Base-by-base conservation (phyloP, 2,329 filamentous ascomycete genomes). In the Davidsoniella neocaledoniae region DNA sequence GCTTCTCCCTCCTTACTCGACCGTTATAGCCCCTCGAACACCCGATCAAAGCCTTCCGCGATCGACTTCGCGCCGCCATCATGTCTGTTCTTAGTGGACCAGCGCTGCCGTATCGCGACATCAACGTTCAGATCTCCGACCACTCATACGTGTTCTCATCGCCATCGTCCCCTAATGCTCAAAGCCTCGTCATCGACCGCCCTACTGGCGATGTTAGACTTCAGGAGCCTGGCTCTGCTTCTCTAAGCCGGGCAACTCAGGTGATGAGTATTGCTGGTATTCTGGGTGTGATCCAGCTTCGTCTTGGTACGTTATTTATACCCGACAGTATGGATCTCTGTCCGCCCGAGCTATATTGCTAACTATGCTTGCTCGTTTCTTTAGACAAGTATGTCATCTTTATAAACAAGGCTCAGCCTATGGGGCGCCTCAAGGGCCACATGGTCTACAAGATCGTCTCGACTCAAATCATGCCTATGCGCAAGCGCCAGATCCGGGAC, bases 91-190 rank as follows among this genome's bases (percentile, higher is more conserved):
- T 66, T 37, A 60, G 61, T 37, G 57, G 58, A 49, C 56, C 62
- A 46, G 61, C 63, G 56, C 66, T 77, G 57, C 91, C 90, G 19
- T 98, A 88, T 67, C 79, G 90, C 62, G 91, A 98, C 71, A 93
- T 96, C 71, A 98, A 96, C 65, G 79, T 98, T 64, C 87, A 94
- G 66, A 84, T 87, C 56, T 87, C 90, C 48, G 74, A 85, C 59
- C 86, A 90, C 59, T 83, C 91, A 62, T 98, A 98, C 72, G 86
- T 87, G 59, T 98, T 98, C 66, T 88, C 86, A 38, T 98, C 91
- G 25, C 91, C 91, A 25, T 96, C 91, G 0, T 90, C 87, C 3
- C 87, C 88, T 54, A 79, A 88, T 66, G 83, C 88, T 25, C 86
- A 86, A 12, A 86, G 86, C 8, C 73, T 98, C 47, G 79, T 94